phyloP scores from a whole-genome alignment of 1,139 yeast species.

The Protomyces inundatus region DNA sequence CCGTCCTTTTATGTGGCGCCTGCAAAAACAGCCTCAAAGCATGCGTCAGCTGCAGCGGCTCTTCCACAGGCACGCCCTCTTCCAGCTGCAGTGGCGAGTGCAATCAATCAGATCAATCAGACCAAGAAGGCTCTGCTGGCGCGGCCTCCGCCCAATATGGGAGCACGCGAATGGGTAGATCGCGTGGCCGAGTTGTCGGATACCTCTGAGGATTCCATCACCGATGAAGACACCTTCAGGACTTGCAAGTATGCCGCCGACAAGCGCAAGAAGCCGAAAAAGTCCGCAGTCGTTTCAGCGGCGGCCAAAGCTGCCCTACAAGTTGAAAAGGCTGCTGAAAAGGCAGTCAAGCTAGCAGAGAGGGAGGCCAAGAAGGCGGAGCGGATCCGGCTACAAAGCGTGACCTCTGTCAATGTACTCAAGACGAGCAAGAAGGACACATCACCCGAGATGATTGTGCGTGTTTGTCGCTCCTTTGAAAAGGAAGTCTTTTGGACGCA shows the following conservation, averaged over 20 bases:
- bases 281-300: background rate
- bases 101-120: too few species aligned
- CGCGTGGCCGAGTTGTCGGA: too few species aligned
- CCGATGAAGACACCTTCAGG: background rate
- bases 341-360: slow-evolving; percentile 21
- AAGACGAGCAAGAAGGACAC: slow-evolving; percentile 29
- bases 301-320: background rate
- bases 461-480: slow-evolving; percentile 28
- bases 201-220: background rate
- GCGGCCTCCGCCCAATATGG: too few species aligned
- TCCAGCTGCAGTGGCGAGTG: too few species aligned
- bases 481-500: slow-evolving; percentile 27
- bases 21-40: too few species aligned
- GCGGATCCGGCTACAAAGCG: slow-evolving; percentile 17
- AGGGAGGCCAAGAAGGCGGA: slow-evolving; percentile 18
- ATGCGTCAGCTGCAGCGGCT: too few species aligned
- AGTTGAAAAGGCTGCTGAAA: slow-evolving; percentile 8
- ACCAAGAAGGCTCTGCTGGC: too few species aligned
- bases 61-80: too few species aligned
- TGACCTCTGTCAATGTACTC: slow-evolving; percentile 30
- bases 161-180: too few species aligned
- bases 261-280: background rate
- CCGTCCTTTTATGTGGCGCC: too few species aligned
- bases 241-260: too few species aligned
- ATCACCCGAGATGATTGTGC: slow-evolving; percentile 32